Base-by-base conservation (phyloP, 208 protist species). In the Acanthamoeba castellanii region DNA sequence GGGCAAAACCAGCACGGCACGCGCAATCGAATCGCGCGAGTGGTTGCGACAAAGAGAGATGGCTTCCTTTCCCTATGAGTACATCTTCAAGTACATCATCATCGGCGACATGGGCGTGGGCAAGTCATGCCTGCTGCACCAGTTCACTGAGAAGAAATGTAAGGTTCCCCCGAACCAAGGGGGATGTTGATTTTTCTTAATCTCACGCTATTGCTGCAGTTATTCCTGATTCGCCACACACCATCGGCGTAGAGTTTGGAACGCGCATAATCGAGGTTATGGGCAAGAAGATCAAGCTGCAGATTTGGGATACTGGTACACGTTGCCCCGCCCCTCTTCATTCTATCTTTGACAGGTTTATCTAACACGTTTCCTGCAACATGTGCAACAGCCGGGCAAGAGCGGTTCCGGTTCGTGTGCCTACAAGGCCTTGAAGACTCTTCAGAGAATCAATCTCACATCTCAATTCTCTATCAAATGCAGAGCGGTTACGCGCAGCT, bases 61-160 rank as follows among this genome's bases (percentile, higher is more conserved):
- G 84, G 59, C 55, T 61, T 91, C 84, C 16, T 91, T 91, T 45
- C 84, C 88, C 32, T 98, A 98, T 84, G 97, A 98, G 72, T 98
- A 99, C 95, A 99, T 99, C 74, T 99, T 99, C 97, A 99, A 99
- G 97, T 99, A 99, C 97, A 99, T 99, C 94, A 99, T 99, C 95
- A 99, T 99, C 68, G 98, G 98, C 47, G 98, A 99, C 96, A 99
- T 99, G 98, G 98, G 98, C 89, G 99, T 99, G 4, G 99, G 99
- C 84, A 99, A 99, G 97, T 99, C 98, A 68, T 99, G 98, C 95
- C 97, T 99, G 55, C 98, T 99, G 95, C 98, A 99, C 94, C 98
- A 99, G 96, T 99, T 99, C 97, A 99, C 98, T n/a, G 99, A 99
- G 95, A 98, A 99, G 95, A 98, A 98, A 81, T 99, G 99, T 98